Percentiles rank a stretch among this genome's conserved stretches.
Evolutionary conservation across 2,329 filamentous ascomycete species (phyloP).

Genomic region (Penicillium sp.): DNA sequence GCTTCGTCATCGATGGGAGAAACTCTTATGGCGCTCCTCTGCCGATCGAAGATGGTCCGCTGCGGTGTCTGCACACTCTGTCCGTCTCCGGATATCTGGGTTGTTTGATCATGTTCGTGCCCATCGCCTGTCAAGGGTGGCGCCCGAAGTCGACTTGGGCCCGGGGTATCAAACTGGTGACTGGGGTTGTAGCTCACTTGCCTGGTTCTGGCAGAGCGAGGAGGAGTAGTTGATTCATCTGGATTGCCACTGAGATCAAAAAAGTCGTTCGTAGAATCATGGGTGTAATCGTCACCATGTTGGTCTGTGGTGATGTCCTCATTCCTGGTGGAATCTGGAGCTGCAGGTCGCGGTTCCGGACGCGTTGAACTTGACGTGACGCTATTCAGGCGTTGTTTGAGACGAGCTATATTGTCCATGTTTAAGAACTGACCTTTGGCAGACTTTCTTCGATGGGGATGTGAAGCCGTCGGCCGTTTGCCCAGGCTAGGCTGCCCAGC

Average conservation of each 20-base stretch:
- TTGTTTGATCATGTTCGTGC: neutral
- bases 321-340: neutral
- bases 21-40: conserved; percentile 33
- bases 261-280: conserved; percentile 1
- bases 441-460: neutral
- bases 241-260: conserved; percentile 1
- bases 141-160: neutral
- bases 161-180: neutral
- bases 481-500: neutral
- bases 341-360: neutral
- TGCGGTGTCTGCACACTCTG: neutral
- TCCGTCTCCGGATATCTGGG: neutral
- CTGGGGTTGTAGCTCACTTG: conserved; percentile 16
- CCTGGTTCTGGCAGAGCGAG: conserved; percentile 18
- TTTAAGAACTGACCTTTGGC: neutral
- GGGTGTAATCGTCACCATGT: neutral
- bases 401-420: neutral
- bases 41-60: conserved; percentile 38
- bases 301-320: neutral
- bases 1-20: conserved; percentile 35
- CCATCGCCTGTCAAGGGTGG: neutral
- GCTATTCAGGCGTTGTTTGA: neutral
- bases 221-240: conserved; percentile 17
- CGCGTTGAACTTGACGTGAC: neutral
- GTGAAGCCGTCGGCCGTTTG: neutral